phyloP scores from a whole-genome alignment of 805 yeast species.

The Pichia cabralensis region DNA sequence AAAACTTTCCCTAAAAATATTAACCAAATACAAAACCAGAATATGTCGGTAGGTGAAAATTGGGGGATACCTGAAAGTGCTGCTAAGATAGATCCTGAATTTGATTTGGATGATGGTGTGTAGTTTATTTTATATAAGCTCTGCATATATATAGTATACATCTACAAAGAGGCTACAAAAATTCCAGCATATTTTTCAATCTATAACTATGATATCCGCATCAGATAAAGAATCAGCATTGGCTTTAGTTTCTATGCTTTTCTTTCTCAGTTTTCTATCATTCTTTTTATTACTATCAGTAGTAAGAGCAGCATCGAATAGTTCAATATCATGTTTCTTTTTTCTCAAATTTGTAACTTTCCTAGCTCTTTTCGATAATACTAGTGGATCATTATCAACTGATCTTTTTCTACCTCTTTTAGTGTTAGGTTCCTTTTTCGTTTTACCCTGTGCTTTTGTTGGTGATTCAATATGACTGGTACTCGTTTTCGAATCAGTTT shows the following conservation, averaged over 20 bases:
- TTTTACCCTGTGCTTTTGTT: no score
- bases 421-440: no score
- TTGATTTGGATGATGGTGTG: conserved; percentile 16
- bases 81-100: conserved; percentile 24
- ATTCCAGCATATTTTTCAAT: conserved; percentile 1
- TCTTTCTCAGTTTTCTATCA: conserved; percentile 2
- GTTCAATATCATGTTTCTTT: no score
- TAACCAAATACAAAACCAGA: conserved; percentile 18
- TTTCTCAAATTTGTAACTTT: no score
- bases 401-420: no score
- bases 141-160: neutral
- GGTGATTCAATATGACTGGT: no score
- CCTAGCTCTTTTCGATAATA: no score
- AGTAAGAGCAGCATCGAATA: no score
- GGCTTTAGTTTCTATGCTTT: conserved; percentile 3
- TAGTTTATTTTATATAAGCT: neutral
- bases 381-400: no score
- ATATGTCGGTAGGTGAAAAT: conserved; percentile 22
- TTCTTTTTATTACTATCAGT: conserved; percentile 4
- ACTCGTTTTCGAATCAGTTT: no score
- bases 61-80: conserved; percentile 29
- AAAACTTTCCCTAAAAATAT: conserved; percentile 21
- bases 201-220: conserved; percentile 6
- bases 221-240: conserved; percentile 1
- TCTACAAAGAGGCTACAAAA: neutral